Percentiles rank a stretch among this genome's conserved stretches.
phyloP scores from a whole-genome alignment of 495 filamentous ascomycete genomes.

The Cenococcum geophilum region DNA sequence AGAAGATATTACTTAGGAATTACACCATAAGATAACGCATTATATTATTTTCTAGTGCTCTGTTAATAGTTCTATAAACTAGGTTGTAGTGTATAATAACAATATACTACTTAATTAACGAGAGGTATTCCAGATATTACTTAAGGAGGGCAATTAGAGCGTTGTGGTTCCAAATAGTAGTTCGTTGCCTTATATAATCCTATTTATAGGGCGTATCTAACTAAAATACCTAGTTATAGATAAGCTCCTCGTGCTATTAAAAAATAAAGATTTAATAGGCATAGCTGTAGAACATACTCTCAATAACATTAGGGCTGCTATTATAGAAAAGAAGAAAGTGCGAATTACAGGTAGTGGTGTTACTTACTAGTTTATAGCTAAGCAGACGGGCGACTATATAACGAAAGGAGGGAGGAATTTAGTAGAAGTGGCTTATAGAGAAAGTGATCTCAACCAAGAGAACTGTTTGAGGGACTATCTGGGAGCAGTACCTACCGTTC shows the following conservation, averaged over 20 bases:
- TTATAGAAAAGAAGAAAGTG: constrained; percentile 8
- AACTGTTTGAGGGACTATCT: not conserved
- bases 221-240: not conserved
- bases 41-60: no score
- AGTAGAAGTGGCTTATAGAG: constrained; percentile 5
- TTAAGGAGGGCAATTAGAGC: no score
- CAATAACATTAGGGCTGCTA: not conserved
- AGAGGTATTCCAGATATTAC: constrained; percentile 10
- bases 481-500: constrained; percentile 4
- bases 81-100: constrained; percentile 16
- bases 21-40: no score
- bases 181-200: not conserved
- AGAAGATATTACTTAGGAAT: constrained; percentile 1
- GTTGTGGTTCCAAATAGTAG: constrained; percentile 17
- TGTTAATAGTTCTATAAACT: no score
- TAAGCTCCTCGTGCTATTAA: not conserved
- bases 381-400: no score
- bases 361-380: not conserved
- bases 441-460: constrained; percentile 6
- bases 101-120: constrained; percentile 13
- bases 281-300: not conserved
- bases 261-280: not conserved
- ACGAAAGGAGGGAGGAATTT: not conserved
- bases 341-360: constrained; percentile 5
- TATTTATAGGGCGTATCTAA: not conserved